phyloP scores from a whole-genome alignment of 2,329 filamentous ascomycete species.

The Colletotrichum caudatum region DNA sequence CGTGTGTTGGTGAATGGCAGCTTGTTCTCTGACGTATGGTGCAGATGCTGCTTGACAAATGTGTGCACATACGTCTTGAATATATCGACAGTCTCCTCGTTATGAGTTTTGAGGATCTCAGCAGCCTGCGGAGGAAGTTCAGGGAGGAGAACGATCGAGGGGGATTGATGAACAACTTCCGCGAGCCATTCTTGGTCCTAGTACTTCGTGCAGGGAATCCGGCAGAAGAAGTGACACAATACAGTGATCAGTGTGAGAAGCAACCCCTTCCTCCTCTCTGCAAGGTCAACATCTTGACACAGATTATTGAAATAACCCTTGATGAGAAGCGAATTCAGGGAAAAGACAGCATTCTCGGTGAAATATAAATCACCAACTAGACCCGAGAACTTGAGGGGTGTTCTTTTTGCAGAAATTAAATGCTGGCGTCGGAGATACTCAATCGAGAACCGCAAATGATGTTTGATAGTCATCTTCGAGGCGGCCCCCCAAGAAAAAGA shows the following conservation, averaged over 20 bases:
- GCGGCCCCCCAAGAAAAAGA: conserved; percentile 78
- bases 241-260: conserved; percentile 74
- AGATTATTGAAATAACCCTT: conserved; percentile 75
- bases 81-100: too few species aligned
- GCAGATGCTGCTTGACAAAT: too few species aligned
- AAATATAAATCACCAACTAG: conserved; percentile 80
- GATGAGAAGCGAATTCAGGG: conserved; percentile 80
- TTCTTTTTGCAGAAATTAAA: conserved; percentile 70
- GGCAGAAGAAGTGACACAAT: conserved; percentile 77
- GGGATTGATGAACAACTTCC: conserved; percentile 65
- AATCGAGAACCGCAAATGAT: conserved; percentile 84
- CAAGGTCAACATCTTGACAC: conserved; percentile 66
- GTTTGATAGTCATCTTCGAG: conserved; percentile 76
- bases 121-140: not conserved
- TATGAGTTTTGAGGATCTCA: too few species aligned
- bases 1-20: too few species aligned
- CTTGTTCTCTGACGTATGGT: too few species aligned
- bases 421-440: conserved; percentile 80
- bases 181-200: conserved; percentile 57
- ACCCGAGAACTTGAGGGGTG: conserved; percentile 78
- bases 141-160: conserved; percentile 59
- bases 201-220: conserved; percentile 61
- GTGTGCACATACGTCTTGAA: too few species aligned
- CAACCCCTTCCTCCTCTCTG: conserved; percentile 58
- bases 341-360: conserved; percentile 80